Base-by-base conservation (phyloP, 805 yeast genomes). In the Wickerhamomyces rabaulensis region DNA sequence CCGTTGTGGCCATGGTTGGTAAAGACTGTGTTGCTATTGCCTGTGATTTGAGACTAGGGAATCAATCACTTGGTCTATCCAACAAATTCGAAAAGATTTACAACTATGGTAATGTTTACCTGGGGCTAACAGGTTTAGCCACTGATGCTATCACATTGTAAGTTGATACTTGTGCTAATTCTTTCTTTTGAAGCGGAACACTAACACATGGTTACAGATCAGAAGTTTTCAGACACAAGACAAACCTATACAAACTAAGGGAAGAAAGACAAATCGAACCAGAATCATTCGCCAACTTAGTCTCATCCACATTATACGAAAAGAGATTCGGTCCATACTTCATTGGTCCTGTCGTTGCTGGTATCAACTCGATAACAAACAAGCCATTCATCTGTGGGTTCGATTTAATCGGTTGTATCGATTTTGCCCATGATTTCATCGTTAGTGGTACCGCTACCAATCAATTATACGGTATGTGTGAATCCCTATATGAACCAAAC, bases 1-100 rank as follows among this genome's bases (percentile, higher is more conserved):
- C 96, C 53, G 96, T 96, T 44, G 95, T 95, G 29, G 99, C 99
- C 54, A 94, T 94, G 99, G 84, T 84, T 22, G 99, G 99, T 60
- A 91, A 95, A 64, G 97, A 90, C 57, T 94, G 99, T 74, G 91
- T 94, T 46, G 99, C 98, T 26, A 90, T 94, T 60, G 99, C 97
- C 4, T 84, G 94, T 58, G 99, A 94, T 69, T 74, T 94, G 62
- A 83, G 98, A 61, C 74, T 94, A 52, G 99, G 99, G 20, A 81
- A 82, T 65, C 99, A 94, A 67, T 87, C 96, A 7, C 73, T 94
- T 21, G 97, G 98, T 46, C 80, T 94, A 41, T 74, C 97, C 41
- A 90, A 90, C 66, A 84, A 90, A 61, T 95, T 94, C 66, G 97
- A 94, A 62, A 94, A 94, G 73, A 76, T 94, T 50, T 90, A 92